phyloP scores from a whole-genome alignment of 2,329 filamentous ascomycete genomes.

The Colletotrichum noveboracense region DNA sequence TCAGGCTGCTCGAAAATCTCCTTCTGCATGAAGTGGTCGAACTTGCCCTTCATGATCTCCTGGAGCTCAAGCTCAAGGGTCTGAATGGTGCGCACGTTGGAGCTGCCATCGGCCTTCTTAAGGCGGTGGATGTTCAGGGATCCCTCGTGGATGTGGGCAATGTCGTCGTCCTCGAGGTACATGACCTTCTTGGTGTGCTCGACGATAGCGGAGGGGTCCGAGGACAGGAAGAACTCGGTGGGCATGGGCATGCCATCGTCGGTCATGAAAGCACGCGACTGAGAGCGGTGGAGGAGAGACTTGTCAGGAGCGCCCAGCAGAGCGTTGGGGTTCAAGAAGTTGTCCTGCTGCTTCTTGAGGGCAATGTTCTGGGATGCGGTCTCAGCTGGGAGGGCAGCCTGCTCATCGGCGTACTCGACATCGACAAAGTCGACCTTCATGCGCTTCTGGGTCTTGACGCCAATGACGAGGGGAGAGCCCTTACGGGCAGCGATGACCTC shows the following conservation, averaged over 20 bases:
- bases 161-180: constrained; percentile 99
- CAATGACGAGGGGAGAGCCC: constrained; percentile 96
- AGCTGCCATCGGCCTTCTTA: constrained; percentile 94
- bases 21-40: constrained; percentile 99
- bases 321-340: constrained; percentile 69
- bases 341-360: constrained; percentile 83
- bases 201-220: constrained; percentile 96
- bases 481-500: constrained; percentile 98
- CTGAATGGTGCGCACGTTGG: constrained; percentile 97
- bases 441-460: constrained; percentile 95
- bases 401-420: constrained; percentile 93
- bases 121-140: constrained; percentile 98
- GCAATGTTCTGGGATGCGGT: constrained; percentile 95
- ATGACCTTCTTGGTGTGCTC: constrained; percentile 99
- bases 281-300: constrained; percentile 95
- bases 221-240: constrained; percentile 98
- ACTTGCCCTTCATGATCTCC: constrained; percentile 99
- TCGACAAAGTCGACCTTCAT: constrained; percentile 99
- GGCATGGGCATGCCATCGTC: constrained; percentile 98
- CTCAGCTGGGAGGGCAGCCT: constrained; percentile 85
- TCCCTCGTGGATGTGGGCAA: constrained; percentile 98
- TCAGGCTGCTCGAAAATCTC: constrained; percentile 99
- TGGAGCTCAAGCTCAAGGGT: constrained; percentile 98
- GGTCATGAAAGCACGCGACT: constrained; percentile 98
- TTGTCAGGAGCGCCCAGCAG: constrained; percentile 93